A percentile compares a stretch with the other conserved stretches of the same genome.
These are phyloP conservation scores for Suhomyces terraborum DNA, from an alignment of 1,139 yeast genomes.

Conservation along the genomic window DNA sequence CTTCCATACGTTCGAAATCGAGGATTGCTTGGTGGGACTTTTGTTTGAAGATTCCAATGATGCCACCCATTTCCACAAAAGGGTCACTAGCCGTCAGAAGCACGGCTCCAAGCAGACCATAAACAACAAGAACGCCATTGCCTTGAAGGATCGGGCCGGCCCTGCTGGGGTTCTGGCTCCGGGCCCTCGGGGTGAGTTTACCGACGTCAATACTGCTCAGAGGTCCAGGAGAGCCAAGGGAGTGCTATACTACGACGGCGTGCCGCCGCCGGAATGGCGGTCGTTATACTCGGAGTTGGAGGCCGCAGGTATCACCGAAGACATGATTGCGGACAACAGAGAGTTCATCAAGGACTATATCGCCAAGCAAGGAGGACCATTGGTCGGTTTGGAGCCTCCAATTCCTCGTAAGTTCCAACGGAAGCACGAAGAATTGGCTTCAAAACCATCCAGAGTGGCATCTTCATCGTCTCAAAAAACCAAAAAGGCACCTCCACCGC, in stretches of 20 bases:
- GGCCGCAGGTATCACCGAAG: slow-evolving; percentile 79
- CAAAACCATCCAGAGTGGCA: slow-evolving; percentile 7
- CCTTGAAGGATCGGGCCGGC: slow-evolving; percentile 57
- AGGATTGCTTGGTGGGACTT: slow-evolving; percentile 86
- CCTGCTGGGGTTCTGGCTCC: slow-evolving; percentile 38
- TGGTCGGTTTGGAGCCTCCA: slow-evolving; percentile 86
- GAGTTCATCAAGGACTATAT: slow-evolving; percentile 81
- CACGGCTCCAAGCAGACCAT: slow-evolving; percentile 85
- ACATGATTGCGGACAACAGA: slow-evolving; percentile 85
- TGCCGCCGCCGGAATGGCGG: slow-evolving; percentile 88
- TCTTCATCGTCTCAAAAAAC: slow-evolving; percentile 18
- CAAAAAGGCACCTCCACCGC: slow-evolving; percentile 51
- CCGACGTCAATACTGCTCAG: slow-evolving; percentile 54
- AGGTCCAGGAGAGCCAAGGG: slow-evolving; percentile 59
- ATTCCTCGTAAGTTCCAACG: slow-evolving; percentile 61
- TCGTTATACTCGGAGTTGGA: slow-evolving; percentile 73
- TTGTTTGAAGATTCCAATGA: slow-evolving; percentile 87
- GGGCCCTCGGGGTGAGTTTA: slow-evolving; percentile 75
- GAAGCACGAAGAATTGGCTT: slow-evolving; percentile 14
- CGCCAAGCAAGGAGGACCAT: slow-evolving; percentile 76
- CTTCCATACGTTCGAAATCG: slow-evolving; percentile 92
- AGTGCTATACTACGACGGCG: slow-evolving; percentile 69
- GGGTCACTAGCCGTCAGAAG: slow-evolving; percentile 74
- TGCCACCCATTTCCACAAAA: slow-evolving; percentile 80
- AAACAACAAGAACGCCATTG: slow-evolving; percentile 84